Percentiles rank a stretch among this genome's conserved stretches.
phyloP scores from a whole-genome alignment of 208 protist genomes.

The Acanthamoeba divionensis region DNA sequence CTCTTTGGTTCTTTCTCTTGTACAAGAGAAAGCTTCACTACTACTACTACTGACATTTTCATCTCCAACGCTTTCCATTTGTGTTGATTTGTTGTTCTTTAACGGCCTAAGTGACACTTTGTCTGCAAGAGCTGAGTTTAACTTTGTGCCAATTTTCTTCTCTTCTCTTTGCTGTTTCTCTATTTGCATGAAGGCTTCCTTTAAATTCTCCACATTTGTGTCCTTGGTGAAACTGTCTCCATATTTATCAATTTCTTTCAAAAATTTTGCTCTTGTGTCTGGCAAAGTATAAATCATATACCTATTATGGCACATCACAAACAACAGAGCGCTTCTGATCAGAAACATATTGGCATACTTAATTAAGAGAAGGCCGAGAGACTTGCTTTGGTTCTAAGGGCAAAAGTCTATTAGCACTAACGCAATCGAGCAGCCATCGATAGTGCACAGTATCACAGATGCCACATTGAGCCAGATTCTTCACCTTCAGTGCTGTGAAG shows the following conservation, averaged over 20 bases:
- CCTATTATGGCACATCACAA: too few relatives aligned
- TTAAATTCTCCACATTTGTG: background rate
- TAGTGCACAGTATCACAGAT: conserved; percentile 57
- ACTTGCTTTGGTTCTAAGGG: conserved; percentile 63
- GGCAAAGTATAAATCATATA: conserved; percentile 68
- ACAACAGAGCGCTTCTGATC: too few relatives aligned
- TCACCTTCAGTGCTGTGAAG: conserved; percentile 63
- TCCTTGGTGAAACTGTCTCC: conserved; percentile 66
- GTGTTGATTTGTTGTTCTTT: background rate
- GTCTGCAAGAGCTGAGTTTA: too few relatives aligned
- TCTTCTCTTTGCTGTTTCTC: conserved; percentile 14
- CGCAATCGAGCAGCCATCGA: conserved; percentile 60
- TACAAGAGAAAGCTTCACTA: too few relatives aligned
- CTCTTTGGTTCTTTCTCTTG: background rate
- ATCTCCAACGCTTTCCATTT: background rate
- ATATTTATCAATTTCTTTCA: conserved; percentile 64
- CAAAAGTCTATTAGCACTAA: background rate
- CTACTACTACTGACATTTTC: too few relatives aligned
- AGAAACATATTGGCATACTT: too few relatives aligned
- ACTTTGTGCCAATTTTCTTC: background rate
- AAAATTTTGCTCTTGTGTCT: conserved; percentile 46
- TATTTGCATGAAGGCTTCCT: conserved; percentile 37
- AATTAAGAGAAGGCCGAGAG: background rate
- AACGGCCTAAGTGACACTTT: background rate
- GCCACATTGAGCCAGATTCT: conserved; percentile 62